Percentiles rank a stretch among this genome's conserved stretches.
Conservation (phyloP, 352 stramenopile genomes). For the Pythium biforme region DNA sequence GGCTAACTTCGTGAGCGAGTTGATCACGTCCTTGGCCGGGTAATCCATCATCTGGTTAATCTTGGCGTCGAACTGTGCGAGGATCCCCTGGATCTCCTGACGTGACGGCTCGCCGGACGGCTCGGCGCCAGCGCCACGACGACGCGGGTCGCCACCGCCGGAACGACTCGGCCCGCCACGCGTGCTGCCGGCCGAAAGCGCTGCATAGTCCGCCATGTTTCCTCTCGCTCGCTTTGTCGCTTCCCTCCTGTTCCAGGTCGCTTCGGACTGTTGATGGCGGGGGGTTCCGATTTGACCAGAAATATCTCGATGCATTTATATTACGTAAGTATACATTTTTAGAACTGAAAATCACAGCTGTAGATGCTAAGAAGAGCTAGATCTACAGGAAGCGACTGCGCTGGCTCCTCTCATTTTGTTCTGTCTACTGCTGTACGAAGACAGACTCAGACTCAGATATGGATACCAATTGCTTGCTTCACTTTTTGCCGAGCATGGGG, state of each 20-base stretch:
- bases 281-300: conserved; percentile 16
- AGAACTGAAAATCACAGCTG: background rate
- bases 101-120: conserved; percentile 13
- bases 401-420: conserved; percentile 5
- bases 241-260: background rate
- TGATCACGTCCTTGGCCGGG: conserved; percentile 89
- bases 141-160: conserved; percentile 9
- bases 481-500: too few species aligned
- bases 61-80: conserved; percentile 78
- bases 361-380: background rate
- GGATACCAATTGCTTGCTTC: background rate
- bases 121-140: conserved; percentile 4
- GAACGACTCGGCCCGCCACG: too few species aligned
- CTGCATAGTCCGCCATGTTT: conserved; percentile 15
- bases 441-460: conserved; percentile 12
- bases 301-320: conserved; percentile 6
- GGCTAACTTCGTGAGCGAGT: conserved; percentile 83
- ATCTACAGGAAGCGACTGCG: background rate
- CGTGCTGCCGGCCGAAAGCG: conserved; percentile 2
- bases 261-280: conserved; percentile 2
- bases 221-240: background rate
- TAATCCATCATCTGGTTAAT: conserved; percentile 88
- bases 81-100: conserved; percentile 54
- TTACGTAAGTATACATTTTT: background rate
- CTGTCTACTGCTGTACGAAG: conserved; percentile 5